Evolutionary conservation across 148 eudicot species (phyloP).

Genomic region (Persicaria maculosa): DNA sequence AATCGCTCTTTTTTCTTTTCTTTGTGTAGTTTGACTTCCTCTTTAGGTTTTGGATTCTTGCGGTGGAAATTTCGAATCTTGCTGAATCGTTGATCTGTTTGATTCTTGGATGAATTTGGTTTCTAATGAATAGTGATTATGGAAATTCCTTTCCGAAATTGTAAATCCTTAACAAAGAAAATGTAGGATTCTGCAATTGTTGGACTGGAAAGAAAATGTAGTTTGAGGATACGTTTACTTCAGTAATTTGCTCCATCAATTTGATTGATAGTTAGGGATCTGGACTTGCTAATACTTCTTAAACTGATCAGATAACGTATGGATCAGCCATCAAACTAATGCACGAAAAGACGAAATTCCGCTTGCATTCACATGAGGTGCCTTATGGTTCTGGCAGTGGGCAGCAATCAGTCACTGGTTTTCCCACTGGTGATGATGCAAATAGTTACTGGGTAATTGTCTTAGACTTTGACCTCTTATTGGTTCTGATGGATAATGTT

Average conservation of each 20-base stretch:
- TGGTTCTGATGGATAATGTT: neutral
- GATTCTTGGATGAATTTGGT: neutral
- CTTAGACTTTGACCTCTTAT: conserved; percentile 5
- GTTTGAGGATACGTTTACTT: neutral
- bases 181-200: neutral
- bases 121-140: neutral
- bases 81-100: neutral
- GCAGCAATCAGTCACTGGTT: conserved; percentile 92
- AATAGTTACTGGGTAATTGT: conserved; percentile 85
- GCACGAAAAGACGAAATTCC: conserved; percentile 75
- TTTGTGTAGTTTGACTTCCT: neutral
- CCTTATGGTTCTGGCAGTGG: conserved; percentile 99
- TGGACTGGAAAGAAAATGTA: neutral
- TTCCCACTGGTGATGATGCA: conserved; percentile 81
- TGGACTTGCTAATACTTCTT: neutral
- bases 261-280: neutral
- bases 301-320: conserved; percentile 54
- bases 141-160: neutral
- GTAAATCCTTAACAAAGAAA: neutral
- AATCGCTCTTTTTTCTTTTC: neutral
- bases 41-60: neutral
- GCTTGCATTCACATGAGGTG: conserved; percentile 88
- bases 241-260: neutral
- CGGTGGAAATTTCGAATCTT: neutral
- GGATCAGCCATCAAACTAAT: conserved; percentile 79